Evolutionary conservation across 2,329 filamentous ascomycete species (phyloP).

Genomic region (Arthrobotrys pseudoclavata): DNA sequence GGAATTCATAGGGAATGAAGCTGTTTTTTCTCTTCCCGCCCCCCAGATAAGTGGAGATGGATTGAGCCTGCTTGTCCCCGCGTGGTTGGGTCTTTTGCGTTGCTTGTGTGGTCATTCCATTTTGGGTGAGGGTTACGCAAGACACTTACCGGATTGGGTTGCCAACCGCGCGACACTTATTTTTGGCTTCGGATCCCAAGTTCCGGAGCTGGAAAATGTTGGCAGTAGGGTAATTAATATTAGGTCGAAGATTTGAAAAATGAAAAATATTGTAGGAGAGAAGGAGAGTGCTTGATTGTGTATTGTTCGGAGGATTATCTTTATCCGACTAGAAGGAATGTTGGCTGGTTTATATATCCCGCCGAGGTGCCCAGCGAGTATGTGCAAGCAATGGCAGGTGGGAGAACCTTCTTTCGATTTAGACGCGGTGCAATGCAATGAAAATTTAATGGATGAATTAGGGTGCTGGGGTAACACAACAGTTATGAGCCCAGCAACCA

Average conservation of each 20-base stretch:
- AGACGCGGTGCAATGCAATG: background rate
- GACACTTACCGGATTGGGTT: conserved; percentile 49
- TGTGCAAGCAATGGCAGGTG: conserved; percentile 12
- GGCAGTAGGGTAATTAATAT: background rate
- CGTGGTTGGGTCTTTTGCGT: conserved; percentile 49
- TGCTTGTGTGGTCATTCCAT: conserved; percentile 40
- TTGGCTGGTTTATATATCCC: conserved; percentile 35
- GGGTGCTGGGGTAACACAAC: conserved; percentile 30
- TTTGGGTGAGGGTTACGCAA: conserved; percentile 52
- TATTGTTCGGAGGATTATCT: conserved; percentile 29
- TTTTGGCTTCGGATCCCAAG: conserved; percentile 24
- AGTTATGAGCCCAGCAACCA: conserved; percentile 25
- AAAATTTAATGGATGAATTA: conserved; percentile 43
- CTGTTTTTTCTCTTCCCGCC: conserved; percentile 6
- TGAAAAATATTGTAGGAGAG: conserved; percentile 11
- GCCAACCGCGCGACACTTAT: conserved; percentile 27
- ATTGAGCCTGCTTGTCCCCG: conserved; percentile 29
- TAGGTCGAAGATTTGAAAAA: conserved; percentile 1
- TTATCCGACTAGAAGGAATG: conserved; percentile 30
- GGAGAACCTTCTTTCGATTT: conserved; percentile 3
- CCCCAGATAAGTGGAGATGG: conserved; percentile 14
- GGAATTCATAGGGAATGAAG: conserved; percentile 21
- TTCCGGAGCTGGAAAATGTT: conserved; percentile 19
- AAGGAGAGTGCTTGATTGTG: conserved; percentile 7
- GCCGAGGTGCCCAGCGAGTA: background rate